phyloP scores from a whole-genome alignment of 2,329 filamentous ascomycete species.

The Ophiostoma montium region DNA sequence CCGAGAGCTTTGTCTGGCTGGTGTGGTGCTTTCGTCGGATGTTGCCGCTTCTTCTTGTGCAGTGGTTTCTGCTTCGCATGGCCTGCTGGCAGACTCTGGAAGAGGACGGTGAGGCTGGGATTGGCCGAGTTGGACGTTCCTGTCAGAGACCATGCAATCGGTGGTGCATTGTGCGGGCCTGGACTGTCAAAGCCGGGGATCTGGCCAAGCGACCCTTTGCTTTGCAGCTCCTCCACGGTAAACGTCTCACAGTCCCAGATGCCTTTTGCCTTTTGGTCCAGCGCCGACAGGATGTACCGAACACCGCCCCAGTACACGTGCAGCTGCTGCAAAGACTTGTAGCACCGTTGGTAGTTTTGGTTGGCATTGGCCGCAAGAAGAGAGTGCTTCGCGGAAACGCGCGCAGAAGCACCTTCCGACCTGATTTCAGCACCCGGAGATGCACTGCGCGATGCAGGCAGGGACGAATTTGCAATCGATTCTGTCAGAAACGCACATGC shows the following conservation, averaged over 20 bases:
- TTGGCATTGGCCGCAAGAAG: slow-evolving; percentile 68
- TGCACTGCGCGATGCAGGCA: slow-evolving; percentile 46
- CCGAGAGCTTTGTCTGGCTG: too few species aligned
- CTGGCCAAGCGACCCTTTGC: slow-evolving; percentile 30
- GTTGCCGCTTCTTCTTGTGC: too few species aligned
- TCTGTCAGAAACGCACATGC: slow-evolving; percentile 82
- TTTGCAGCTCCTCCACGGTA: slow-evolving; percentile 63
- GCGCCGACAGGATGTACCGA: slow-evolving; percentile 71
- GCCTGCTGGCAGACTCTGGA: slow-evolving; percentile 35
- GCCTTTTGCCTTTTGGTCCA: slow-evolving; percentile 79
- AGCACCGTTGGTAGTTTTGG: slow-evolving; percentile 77
- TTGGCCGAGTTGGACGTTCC: slow-evolving; percentile 76
- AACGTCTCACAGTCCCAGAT: slow-evolving; percentile 64
- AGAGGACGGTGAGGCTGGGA: slow-evolving; percentile 70
- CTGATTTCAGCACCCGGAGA: slow-evolving; percentile 27
- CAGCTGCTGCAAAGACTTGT: slow-evolving; percentile 69
- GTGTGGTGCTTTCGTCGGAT: too few species aligned
- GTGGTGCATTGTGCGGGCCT: slow-evolving; percentile 34
- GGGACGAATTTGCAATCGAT: slow-evolving; percentile 56
- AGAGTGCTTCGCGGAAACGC: slow-evolving; percentile 46
- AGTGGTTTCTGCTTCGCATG: slow-evolving; percentile 2
- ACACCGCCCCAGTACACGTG: slow-evolving; percentile 77
- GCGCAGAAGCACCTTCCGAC: slow-evolving; percentile 10
- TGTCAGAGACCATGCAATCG: slow-evolving; percentile 75
- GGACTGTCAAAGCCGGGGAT: slow-evolving; percentile 32